phyloP scores from a whole-genome alignment of 106 monocot species.

The Ottelia alismoides region DNA sequence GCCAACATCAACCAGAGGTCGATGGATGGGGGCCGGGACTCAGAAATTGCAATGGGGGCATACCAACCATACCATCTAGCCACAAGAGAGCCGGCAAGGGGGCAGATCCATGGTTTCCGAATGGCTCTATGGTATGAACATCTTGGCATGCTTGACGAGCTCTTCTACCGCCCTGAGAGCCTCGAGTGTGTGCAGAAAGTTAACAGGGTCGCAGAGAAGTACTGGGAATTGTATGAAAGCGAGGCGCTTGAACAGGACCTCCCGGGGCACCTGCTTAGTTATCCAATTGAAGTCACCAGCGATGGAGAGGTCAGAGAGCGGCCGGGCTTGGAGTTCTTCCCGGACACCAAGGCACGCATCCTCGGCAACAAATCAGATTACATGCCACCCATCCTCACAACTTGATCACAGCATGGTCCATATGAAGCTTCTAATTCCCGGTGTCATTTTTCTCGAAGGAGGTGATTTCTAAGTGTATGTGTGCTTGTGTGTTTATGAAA shows the following conservation, averaged over 20 bases:
- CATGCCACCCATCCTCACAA: constrained; percentile 60
- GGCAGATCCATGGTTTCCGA: constrained; percentile 65
- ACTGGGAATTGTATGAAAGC: constrained; percentile 42
- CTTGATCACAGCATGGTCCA: too few relatives aligned
- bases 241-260: constrained; percentile 31
- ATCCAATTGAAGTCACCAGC: constrained; percentile 28
- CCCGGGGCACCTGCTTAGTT: constrained; percentile 56
- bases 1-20: constrained; percentile 82
- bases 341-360: constrained; percentile 45
- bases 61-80: constrained; percentile 59
- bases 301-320: constrained; percentile 25
- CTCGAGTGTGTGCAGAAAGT: constrained; percentile 52
- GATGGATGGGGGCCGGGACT: constrained; percentile 61
- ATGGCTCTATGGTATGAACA: constrained; percentile 70
- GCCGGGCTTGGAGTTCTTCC: constrained; percentile 34
- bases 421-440: too few relatives aligned
- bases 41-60: constrained; percentile 80
- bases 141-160: constrained; percentile 36
- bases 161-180: constrained; percentile 42
- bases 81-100: constrained; percentile 27
- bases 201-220: constrained; percentile 42
- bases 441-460: too few relatives aligned
- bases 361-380: constrained; percentile 50
- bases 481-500: too few relatives aligned
- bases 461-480: too few relatives aligned